Evolutionary conservation across 1,284 basidiomycete species (phyloP), one percentile per base, ranked within the genome.

Genomic region (Tranzscheliella williamsii): DNA sequence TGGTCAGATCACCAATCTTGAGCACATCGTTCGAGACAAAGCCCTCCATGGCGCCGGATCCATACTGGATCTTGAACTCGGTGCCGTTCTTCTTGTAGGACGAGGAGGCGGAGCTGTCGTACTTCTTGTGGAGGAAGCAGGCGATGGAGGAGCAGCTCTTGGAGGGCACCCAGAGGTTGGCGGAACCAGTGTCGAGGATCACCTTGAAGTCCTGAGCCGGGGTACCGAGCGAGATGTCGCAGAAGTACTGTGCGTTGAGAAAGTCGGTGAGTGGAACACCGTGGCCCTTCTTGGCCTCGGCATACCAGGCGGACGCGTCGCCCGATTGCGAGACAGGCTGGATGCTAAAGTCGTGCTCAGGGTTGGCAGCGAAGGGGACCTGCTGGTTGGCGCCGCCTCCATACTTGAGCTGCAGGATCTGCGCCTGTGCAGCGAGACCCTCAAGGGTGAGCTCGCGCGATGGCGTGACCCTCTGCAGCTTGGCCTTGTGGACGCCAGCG

Each of bases 211-310:
- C 81, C 80, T 94, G 91, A 39, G 89, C 83, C 12, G 91, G 91
- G 3, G 82, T 83, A 13, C 91, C 94, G 45, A 98, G 79, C 9
- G 81, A 79, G 63, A 98, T 94, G 67, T 93, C 89, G 27, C 91
- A 85, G 78, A 85, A 98, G 82, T 98, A 97, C 80, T 98, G 94
- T 22, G 94, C 93, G 78, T 97, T 97, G 85, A 95, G 86, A 81
- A 91, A 98, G 83, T 98, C 93, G 74, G 84, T 88, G 39, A 98
- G 83, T 52, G 94, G 94, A 36, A 97, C 90, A 40, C 82, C 81
- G 79, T 98, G 94, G 30, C 91, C 91, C 48, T 86, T 88, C 57
- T 87, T 85, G 52, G 82, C 78, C 42, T 67, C 61, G 15, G 63
- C 50, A 24, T 63, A 52, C 68, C 70, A 73, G 22, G 64, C 62